These are phyloP conservation scores for Stellera chamaejasme DNA, from an alignment of 345 rosid species.

Conservation along the genomic window DNA sequence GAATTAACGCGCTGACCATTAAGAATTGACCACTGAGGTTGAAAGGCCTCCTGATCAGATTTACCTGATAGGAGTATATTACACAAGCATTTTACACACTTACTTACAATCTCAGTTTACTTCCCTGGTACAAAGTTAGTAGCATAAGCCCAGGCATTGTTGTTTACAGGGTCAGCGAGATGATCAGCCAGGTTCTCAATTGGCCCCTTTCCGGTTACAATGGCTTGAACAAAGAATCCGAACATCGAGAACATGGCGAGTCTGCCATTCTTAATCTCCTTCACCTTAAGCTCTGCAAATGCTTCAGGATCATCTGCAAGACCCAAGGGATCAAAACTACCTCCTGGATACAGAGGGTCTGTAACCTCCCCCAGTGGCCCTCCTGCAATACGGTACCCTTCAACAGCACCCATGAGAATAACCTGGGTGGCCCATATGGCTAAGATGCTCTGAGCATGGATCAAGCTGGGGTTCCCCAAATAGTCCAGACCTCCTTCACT, in stretches of 20 bases:
- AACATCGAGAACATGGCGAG: constrained; percentile 46
- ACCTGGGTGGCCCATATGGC: constrained; percentile 43
- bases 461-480: constrained; percentile 34
- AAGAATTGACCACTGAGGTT: too few relatives aligned
- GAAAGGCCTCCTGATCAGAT: too few relatives aligned
- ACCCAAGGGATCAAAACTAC: constrained; percentile 45
- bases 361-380: constrained; percentile 41
- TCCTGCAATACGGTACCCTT: constrained; percentile 43
- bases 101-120: constrained; percentile 7
- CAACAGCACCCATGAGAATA: constrained; percentile 35
- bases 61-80: too few relatives aligned
- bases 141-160: constrained; percentile 45
- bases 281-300: constrained; percentile 36
- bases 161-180: constrained; percentile 37
- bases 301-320: constrained; percentile 43
- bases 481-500: constrained; percentile 36
- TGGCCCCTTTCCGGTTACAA: constrained; percentile 40
- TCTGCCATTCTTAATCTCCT: constrained; percentile 40
- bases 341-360: constrained; percentile 37
- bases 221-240: constrained; percentile 47
- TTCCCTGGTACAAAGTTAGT: constrained; percentile 51
- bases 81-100: too few relatives aligned
- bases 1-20: too few relatives aligned
- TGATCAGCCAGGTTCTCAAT: constrained; percentile 35
- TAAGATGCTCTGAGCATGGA: constrained; percentile 43